Evolutionary conservation across 805 yeast genomes (phyloP), one percentile per base, ranked within the genome.

Genomic region (Candida morakotiae): DNA sequence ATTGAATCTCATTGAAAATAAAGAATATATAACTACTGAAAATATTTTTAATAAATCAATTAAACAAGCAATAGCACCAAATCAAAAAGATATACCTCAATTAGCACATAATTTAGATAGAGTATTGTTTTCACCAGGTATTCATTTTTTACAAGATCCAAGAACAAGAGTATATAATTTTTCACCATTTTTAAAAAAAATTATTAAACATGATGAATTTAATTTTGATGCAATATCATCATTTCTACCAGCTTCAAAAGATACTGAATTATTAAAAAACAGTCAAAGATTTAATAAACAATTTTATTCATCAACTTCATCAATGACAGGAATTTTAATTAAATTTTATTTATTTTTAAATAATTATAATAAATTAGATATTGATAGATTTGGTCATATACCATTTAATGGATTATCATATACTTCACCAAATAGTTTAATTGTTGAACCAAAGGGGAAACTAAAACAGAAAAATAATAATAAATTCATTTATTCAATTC

Each of bases 291-390:
- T 40, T 34, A 48, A 47, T 28, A 65, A 48, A 53, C 57, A 52
- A 39, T 91, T 70, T 53, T 76, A 74, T 40, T 84, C 94, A 2
- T 87, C 96, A 1, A 88, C 98, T 0, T 84, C 95, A 14, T 84
- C 96, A 1, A 74, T 91, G 85, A 89, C 98, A 0, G 70, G 81
- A 1, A 60, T 81, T 1, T 67, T 91, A 31, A 68, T 80, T 3
- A 94, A 88, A 34, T 64, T 91, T 41, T 96, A 93, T 59, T 70
- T 69, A 41, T 61, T 86, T 8, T 53, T 93, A 27, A 79, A 81
- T 48, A 68, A 64, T 39, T 67, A 63, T 43, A 35, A 46, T 16
- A 42, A 46, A 2, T 31, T 32, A 7, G 37, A 48, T 1, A 43
- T 42, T 10, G 37, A 46, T 9, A 47, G 71, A 24, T 63, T 64